Evolutionary conservation across 208 protist genomes (phyloP).

Genomic region (Vickermania ingenoplastis): DNA sequence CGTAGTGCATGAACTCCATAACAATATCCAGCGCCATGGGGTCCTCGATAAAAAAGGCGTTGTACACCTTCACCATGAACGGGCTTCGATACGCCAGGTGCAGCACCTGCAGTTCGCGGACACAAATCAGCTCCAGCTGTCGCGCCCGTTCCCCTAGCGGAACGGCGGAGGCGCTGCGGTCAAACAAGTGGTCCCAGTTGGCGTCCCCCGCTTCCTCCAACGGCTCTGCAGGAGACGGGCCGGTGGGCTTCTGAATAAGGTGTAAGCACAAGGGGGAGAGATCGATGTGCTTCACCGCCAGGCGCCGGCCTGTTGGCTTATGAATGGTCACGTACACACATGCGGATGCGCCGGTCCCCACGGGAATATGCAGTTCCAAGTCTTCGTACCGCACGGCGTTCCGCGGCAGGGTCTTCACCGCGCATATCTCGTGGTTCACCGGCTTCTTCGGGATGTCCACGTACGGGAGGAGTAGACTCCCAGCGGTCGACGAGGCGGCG

Average conservation of each 20-base stretch:
- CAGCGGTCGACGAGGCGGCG: not conserved
- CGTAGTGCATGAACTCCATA: constrained; percentile 89
- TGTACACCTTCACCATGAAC: constrained; percentile 88
- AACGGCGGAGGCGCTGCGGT: not conserved
- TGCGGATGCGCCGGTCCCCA: constrained; percentile 68
- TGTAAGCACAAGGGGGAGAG: constrained; percentile 45
- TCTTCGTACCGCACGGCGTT: constrained; percentile 59
- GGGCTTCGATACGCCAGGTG: constrained; percentile 79
- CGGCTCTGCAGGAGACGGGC: not conserved
- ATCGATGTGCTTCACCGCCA: constrained; percentile 80
- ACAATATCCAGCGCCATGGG: constrained; percentile 65
- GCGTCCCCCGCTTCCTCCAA: not conserved
- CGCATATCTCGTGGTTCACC: constrained; percentile 3
- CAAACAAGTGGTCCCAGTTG: not conserved
- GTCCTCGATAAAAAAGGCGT: constrained; percentile 65
- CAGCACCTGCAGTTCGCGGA: constrained; percentile 79
- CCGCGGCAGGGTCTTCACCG: constrained; percentile 3
- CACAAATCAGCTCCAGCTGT: constrained; percentile 61
- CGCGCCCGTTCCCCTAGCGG: constrained; percentile 8
- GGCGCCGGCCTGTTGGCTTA: constrained; percentile 37
- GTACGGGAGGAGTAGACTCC: constrained; percentile 21
- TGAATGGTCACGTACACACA: constrained; percentile 66
- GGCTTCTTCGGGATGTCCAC: constrained; percentile 16
- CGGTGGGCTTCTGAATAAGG: not conserved
- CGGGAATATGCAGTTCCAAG: constrained; percentile 20